Evolutionary conservation across 2,329 filamentous ascomycete genomes (phyloP), one percentile per base, ranked within the genome.

Genomic region (Colletotrichum chrysophilum): DNA sequence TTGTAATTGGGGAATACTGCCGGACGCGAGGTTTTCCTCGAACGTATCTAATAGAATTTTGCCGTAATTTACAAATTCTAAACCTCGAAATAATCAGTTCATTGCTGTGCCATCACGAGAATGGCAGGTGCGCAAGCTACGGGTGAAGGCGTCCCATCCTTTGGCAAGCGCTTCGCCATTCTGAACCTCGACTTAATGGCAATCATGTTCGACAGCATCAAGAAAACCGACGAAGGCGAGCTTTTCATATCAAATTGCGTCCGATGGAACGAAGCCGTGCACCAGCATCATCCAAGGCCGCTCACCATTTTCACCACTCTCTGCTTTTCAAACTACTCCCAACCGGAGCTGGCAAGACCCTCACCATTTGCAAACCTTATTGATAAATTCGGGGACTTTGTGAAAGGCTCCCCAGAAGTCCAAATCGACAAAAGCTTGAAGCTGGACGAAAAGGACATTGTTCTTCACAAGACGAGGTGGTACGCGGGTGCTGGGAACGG

Each of bases 391-490:
- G 58, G 18, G 6, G n/a, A 30, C 18, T 62, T 62, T 32, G 30
- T n/a, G 0, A 34, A 62, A 30, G 30, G 18, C 3, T 62, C 58
- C 0, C 2, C 8, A n/a, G 58, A 2, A n/a, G 58, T 36, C 13
- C 58, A 62, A 2, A 36, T 62, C 14, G 58, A 36, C 58, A 2
- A 30, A 34, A n/a, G 30, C 0, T 7, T 34, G 16, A 8, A n/a
- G 58, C 4, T 62, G 16, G 58, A 62, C 28, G 58, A 34, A 18
- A 34, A 62, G 10, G 30, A 36, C 10, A 3, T 62, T 32, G 30
- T 62, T 26, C 58, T 36, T 32, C 58, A 24, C 14, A 62, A 62
- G 30, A 62, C 58, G 5, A 61, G 58, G 28, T 61, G 58, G 58
- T 61, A 61, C 9, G 58, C 58, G 4, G 58, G 58, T 7, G 24